phyloP scores from a whole-genome alignment of 2,329 filamentous ascomycete genomes.

The Apiospora kogelbergensis region DNA sequence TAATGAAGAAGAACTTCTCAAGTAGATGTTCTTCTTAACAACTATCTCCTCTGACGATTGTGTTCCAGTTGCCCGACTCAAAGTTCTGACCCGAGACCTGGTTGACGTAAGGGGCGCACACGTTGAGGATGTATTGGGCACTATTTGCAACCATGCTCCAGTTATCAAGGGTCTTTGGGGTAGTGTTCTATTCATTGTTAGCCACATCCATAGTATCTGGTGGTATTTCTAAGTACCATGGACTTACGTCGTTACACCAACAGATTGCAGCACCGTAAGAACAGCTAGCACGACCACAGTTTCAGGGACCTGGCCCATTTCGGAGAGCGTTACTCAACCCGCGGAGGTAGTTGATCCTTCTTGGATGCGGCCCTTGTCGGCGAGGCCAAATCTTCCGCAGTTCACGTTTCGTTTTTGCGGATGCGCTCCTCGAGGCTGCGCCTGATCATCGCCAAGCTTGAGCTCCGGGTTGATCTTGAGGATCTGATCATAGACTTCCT shows the following conservation, averaged over 20 bases:
- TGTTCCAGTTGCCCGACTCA: not conserved
- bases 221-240: not conserved
- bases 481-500: too few relatives aligned
- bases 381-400: too few relatives aligned
- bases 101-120: not conserved
- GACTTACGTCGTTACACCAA: conserved; percentile 3
- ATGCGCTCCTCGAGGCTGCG: too few relatives aligned
- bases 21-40: not conserved
- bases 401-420: too few relatives aligned
- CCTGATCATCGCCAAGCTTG: too few relatives aligned
- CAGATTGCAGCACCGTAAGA: not conserved
- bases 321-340: not conserved
- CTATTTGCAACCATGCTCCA: not conserved
- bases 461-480: too few relatives aligned
- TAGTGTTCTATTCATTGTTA: not conserved
- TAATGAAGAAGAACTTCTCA: too few relatives aligned
- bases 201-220: too few relatives aligned
- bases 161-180: not conserved
- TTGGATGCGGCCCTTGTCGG: too few relatives aligned
- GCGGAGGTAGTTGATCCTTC: not conserved
- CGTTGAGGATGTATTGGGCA: not conserved
- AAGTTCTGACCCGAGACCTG: not conserved
- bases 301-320: not conserved
- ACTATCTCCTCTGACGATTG: not conserved
- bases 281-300: not conserved